These are phyloP conservation scores for Fusarium neocosmosporiellum DNA, from an alignment of 2,329 filamentous ascomycete genomes.

Conservation along the genomic window DNA sequence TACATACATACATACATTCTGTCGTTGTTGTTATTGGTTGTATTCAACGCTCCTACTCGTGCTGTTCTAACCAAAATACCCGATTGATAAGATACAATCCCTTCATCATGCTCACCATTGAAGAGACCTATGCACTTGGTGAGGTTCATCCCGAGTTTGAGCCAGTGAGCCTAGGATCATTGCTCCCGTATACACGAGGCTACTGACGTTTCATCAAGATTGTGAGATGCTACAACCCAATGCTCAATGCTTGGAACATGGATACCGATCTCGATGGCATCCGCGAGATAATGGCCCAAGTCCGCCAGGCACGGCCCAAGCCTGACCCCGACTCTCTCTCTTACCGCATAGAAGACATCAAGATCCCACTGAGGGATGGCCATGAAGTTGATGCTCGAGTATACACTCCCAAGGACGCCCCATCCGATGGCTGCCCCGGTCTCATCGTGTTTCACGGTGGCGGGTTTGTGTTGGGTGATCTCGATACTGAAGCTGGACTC, in stretches of 20 bases:
- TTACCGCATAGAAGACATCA: conserved; percentile 36
- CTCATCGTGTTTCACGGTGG: conserved; percentile 46
- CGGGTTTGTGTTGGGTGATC: conserved; percentile 40
- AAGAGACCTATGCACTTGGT: conserved; percentile 39
- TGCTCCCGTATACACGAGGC: not conserved
- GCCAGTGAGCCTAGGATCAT: conserved; percentile 5
- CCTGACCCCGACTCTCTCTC: conserved; percentile 26
- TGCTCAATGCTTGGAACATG: conserved; percentile 35
- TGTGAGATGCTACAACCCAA: conserved; percentile 28
- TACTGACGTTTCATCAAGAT: conserved; percentile 15
- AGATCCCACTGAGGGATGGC: conserved; percentile 38
- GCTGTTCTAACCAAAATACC: not conserved
- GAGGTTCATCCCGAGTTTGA: conserved; percentile 34
- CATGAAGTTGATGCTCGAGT: conserved; percentile 33
- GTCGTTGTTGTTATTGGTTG: not conserved
- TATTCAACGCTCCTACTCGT: not conserved
- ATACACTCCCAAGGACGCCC: conserved; percentile 32
- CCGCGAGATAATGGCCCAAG: conserved; percentile 30
- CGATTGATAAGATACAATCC: not conserved
- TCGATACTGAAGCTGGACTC: conserved; percentile 39
- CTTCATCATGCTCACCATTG: conserved; percentile 39
- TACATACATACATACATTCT: not conserved
- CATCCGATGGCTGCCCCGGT: conserved; percentile 34
- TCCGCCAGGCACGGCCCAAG: conserved; percentile 16
- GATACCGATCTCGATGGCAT: conserved; percentile 37